phyloP scores from a whole-genome alignment of 2,329 filamentous ascomycete species.

The Sporothrix globosa region DNA sequence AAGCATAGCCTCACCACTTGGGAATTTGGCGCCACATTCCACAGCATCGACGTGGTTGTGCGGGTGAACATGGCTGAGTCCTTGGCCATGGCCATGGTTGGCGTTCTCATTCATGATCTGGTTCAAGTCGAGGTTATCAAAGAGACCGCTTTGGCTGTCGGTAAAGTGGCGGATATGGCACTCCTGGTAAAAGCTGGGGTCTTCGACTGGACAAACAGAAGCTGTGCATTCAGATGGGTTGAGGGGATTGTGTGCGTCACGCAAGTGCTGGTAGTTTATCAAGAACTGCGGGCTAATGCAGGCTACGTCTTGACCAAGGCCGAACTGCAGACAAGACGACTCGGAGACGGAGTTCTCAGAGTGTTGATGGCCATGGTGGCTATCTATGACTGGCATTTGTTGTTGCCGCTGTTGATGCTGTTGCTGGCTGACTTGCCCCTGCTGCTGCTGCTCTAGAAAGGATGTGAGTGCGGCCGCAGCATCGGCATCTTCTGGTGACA shows the following conservation, averaged over 20 bases:
- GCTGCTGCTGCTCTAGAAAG: slow-evolving; percentile 30
- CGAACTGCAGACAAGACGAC: slow-evolving; percentile 26
- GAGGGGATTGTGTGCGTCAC: slow-evolving; percentile 35
- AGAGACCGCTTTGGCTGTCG: slow-evolving; percentile 23
- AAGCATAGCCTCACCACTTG: slow-evolving; percentile 37
- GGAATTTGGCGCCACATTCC: slow-evolving; percentile 37
- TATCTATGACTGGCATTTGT: slow-evolving; percentile 5
- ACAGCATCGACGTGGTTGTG: slow-evolving; percentile 21
- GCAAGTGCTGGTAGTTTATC: slow-evolving; percentile 37
- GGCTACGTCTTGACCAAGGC: slow-evolving; percentile 31
- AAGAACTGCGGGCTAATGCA: slow-evolving; percentile 37
- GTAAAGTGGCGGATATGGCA: slow-evolving; percentile 35
- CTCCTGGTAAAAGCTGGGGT: slow-evolving; percentile 37
- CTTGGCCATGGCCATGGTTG: slow-evolving; percentile 2
- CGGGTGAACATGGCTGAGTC: slow-evolving; percentile 13
- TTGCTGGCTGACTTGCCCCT: not conserved
- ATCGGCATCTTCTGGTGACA: slow-evolving; percentile 35
- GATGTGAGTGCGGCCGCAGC: slow-evolving; percentile 35
- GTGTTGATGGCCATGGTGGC: slow-evolving; percentile 23
- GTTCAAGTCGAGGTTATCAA: slow-evolving; percentile 32
- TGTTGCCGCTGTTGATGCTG: slow-evolving; percentile 14
- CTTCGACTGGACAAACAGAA: slow-evolving; percentile 34
- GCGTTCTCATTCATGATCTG: slow-evolving; percentile 18
- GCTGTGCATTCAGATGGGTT: slow-evolving; percentile 34
- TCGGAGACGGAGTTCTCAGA: not conserved